Base-by-base conservation (phyloP, 768 basidiomycete genomes). In the Trametes villosa region DNA sequence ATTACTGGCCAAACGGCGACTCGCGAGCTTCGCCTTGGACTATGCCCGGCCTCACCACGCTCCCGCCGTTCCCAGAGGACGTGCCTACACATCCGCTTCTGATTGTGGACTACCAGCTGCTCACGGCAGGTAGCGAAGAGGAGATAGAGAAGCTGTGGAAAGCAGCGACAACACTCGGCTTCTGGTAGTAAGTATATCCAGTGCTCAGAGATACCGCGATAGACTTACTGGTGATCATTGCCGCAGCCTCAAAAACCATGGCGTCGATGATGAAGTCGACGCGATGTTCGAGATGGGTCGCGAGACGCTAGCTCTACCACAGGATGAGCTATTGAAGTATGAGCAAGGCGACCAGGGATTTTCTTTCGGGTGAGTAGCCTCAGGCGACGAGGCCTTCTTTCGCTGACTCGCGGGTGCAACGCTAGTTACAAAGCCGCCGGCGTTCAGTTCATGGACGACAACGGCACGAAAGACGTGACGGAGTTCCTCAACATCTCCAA, bases 161-260 rank as follows among this genome's bases (percentile, higher is more conserved):
- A 24, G 82, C 82, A 0, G 79, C 80, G 18, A 81, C 79, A 0
- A 71, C 74, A 27, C 71, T 83, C 15, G 83, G 83, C 1, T 84
- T 84, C 70, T 84, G 82, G 78, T 84, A 83, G 79, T 81, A 66
- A 67, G 81, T 79, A 18, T 33, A 4, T n/a, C 13, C 9, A 17
- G 17, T 11, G 20, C 22, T 33, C 17, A 29, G 20, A 3, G 4
- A 20, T 24, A 17, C 9, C 6, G 27, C 22, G 20, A 7, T 12
- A 26, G 22, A 29, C 22, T 34, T 34, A 15, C 2, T 45, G n/a
- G 53, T 8, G 12, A 29, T 44, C 15, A n/a, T 31, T 18, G 12
- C 9, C 40, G 22, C 22, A 80, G 79, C 56, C 68, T 82, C 27
- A 78, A 79, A 65, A 79, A 81, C 62, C 79, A 81, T 52, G 78